phyloP scores from a whole-genome alignment of 352 stramenopile species.

The Phytophthora palmivora region DNA sequence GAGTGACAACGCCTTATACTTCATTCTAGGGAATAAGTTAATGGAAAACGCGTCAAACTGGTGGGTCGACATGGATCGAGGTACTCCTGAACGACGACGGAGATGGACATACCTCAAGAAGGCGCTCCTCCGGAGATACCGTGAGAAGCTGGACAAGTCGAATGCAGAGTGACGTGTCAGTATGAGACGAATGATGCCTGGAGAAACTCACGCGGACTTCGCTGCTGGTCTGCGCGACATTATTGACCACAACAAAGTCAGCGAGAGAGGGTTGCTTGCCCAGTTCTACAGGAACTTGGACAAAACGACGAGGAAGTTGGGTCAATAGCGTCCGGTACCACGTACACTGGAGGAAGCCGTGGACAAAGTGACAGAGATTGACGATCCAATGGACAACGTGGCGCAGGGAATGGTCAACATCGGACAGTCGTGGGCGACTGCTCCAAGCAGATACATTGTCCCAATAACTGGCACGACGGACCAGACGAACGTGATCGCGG shows the following conservation, averaged over 20 bases:
- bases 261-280: background rate
- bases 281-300: constrained; percentile 10
- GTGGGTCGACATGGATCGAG: too few relatives aligned
- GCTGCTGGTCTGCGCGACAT: background rate
- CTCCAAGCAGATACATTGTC: background rate
- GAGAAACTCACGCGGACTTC: constrained; percentile 14
- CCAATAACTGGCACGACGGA: constrained; percentile 2
- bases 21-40: too few relatives aligned
- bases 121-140: too few relatives aligned
- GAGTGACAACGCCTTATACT: too few relatives aligned
- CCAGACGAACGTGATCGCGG: too few relatives aligned
- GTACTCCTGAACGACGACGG: too few relatives aligned
- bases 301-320: constrained; percentile 1
- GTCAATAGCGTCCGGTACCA: background rate
- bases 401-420: constrained; percentile 1
- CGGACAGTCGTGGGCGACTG: constrained; percentile 3
- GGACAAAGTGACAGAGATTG: background rate
- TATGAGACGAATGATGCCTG: background rate
- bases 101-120: too few relatives aligned
- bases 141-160: too few relatives aligned
- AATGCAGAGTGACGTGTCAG: constrained; percentile 6
- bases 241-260: background rate
- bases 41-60: too few relatives aligned
- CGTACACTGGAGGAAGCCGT: constrained; percentile 1
- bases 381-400: constrained; percentile 7